Conservation (phyloP, 2,329 filamentous ascomycete genomes). For the Diaporthe longicolla region DNA sequence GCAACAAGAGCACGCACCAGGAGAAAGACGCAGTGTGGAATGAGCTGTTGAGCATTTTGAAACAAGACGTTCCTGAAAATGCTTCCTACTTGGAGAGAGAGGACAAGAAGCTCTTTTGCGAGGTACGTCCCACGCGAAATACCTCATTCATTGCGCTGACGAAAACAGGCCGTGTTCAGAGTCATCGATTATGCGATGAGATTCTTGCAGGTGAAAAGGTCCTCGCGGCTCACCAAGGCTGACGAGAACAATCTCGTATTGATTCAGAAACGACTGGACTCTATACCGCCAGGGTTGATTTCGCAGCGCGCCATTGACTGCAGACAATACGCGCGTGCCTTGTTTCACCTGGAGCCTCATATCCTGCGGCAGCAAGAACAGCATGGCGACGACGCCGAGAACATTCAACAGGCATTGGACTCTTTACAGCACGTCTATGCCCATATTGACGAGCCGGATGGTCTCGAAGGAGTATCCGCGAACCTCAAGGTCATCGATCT, state of each 20-base stretch:
- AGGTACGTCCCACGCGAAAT: conserved; percentile 68
- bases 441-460: conserved; percentile 97
- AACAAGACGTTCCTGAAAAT: conserved; percentile 66
- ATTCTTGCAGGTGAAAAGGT: conserved; percentile 86
- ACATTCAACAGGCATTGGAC: conserved; percentile 78
- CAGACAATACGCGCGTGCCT: conserved; percentile 89
- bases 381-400: conserved; percentile 61
- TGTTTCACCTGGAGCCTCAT: conserved; percentile 96
- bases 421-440: conserved; percentile 94
- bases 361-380: conserved; percentile 67
- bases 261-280: conserved; percentile 66
- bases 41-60: conserved; percentile 83
- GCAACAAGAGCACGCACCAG: conserved; percentile 70
- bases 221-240: conserved; percentile 50
- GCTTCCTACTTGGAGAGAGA: conserved; percentile 76
- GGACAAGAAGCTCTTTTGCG: conserved; percentile 86
- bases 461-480: conserved; percentile 92
- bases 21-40: conserved; percentile 76
- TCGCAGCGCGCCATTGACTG: conserved; percentile 92
- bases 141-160: conserved; percentile 43
- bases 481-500: conserved; percentile 90
- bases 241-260: conserved; percentile 65
- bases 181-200: conserved; percentile 91
- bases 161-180: conserved; percentile 82
- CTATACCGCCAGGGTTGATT: conserved; percentile 81